Evolutionary conservation across 768 basidiomycete genomes (phyloP), one percentile per base, ranked within the genome.

Genomic region (Lanmaoa rubissima): DNA sequence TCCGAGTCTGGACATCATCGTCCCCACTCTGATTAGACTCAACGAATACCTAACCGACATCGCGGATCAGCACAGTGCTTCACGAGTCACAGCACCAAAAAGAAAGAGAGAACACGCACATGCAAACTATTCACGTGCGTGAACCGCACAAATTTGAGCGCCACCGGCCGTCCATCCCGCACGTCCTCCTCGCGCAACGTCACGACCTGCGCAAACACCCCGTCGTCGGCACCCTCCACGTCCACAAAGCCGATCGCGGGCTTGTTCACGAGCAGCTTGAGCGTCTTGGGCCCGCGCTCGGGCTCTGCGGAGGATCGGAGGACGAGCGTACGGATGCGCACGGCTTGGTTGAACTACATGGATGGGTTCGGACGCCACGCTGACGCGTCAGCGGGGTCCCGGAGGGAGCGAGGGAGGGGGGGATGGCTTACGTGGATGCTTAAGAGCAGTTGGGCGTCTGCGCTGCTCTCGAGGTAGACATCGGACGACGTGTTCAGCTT

Each of bases 371-470:
- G 32, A 32, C 32, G 32, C 32, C 32, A 2, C 32, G 10, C 1
- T 32, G 32, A 32, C 32, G 9, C 10, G 47, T 57, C 35, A 43
- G 49, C 47, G n/a, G 24, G 36, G 47, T 31, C 28, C 6, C 28
- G 28, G 28, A 31, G 28, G 19, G 13, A 19, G 21, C 16, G 19
- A 31, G 28, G 19, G 13, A 19, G 21, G 21, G 19, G 2, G 32
- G 26, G 31, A 44, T 55, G 38, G 75, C 83, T 62, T 64, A 88
- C 87, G n/a, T 79, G 76, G 52, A 91, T 78, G 62, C 76, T 88
- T 47, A 91, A 55, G 26, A 91, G 72, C 8, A 91, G 76, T 67
- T 91, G 85, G 61, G 86, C 89, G 60, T 91, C 89, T 2, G 79
- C 82, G 65, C 90, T 87, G 63, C 86, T 88, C 58, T 81, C 74